Percentiles rank a stretch among this genome's conserved stretches.
These are phyloP conservation scores for Colletotrichum sp. DNA, from an alignment of 2,329 filamentous ascomycete species.

Conservation along the genomic window DNA sequence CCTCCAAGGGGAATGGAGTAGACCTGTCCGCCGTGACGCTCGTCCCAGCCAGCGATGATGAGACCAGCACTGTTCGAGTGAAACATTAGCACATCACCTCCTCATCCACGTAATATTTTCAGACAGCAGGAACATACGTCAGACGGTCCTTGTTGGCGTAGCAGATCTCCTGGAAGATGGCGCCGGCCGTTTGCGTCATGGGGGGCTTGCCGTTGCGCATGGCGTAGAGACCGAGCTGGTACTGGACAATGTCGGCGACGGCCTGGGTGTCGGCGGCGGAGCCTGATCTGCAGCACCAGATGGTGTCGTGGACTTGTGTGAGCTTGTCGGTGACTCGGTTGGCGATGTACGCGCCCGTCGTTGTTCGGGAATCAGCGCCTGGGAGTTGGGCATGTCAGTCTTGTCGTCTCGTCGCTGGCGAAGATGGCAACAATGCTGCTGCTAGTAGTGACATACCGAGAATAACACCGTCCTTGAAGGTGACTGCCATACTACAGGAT, in stretches of 20 bases:
- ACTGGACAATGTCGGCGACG: constrained; percentile 96
- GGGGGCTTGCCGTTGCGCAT: constrained; percentile 89
- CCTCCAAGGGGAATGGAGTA: constrained; percentile 97
- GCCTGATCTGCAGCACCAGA: constrained; percentile 99
- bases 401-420: neutral
- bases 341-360: constrained; percentile 96
- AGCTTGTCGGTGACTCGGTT: constrained; percentile 99
- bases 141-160: constrained; percentile 96
- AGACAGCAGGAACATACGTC: constrained; percentile 62
- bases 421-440: neutral
- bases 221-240: constrained; percentile 91
- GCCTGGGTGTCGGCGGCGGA: constrained; percentile 98
- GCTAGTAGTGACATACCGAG: constrained; percentile 62
- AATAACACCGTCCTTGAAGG: constrained; percentile 98
- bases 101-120: neutral
- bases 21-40: constrained; percentile 92
- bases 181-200: constrained; percentile 92
- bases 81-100: neutral
- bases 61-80: constrained; percentile 73
- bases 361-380: constrained; percentile 96
- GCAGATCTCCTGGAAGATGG: constrained; percentile 97
- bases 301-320: constrained; percentile 97
- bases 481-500: constrained; percentile 86
- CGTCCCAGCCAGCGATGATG: constrained; percentile 98
- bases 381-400: neutral